A percentile compares a stretch with the other conserved stretches of the same genome.
phyloP scores from a whole-genome alignment of 2,329 filamentous ascomycete genomes.

The Westerdykella sp. region DNA sequence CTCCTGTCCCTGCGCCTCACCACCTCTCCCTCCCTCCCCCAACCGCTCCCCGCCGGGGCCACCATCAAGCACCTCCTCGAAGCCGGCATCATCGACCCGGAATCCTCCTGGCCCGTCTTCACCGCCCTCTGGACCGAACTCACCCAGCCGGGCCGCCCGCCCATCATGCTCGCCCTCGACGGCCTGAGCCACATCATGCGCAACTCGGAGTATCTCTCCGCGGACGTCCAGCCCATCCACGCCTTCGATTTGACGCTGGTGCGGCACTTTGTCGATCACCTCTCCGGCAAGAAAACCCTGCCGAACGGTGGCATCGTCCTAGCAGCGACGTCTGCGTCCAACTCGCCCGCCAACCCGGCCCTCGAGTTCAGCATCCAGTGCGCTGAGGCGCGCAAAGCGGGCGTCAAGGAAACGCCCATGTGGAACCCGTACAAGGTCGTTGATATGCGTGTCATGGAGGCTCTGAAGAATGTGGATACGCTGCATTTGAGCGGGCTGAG shows the following conservation, averaged over 20 bases:
- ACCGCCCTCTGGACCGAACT: conserved; percentile 77
- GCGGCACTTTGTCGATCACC: conserved; percentile 65
- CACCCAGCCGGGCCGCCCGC: conserved; percentile 50
- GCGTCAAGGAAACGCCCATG: conserved; percentile 29
- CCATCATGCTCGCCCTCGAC: conserved; percentile 71
- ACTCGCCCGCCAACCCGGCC: conserved; percentile 57
- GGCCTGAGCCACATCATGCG: conserved; percentile 77
- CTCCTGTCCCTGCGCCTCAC: no score
- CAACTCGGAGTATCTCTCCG: conserved; percentile 65
- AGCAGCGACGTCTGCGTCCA: conserved; percentile 67
- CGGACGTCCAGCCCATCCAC: conserved; percentile 69
- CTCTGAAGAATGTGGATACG: conserved; percentile 41
- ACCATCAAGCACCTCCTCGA: conserved; percentile 63
- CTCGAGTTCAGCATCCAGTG: conserved; percentile 61
- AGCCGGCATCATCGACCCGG: conserved; percentile 64
- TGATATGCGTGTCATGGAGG: conserved; percentile 49
- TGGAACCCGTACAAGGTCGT: conserved; percentile 49
- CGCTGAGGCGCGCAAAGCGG: conserved; percentile 40
- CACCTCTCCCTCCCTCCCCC: conserved; percentile 52
- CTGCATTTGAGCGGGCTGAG: conserved; percentile 61
- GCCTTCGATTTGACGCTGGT: conserved; percentile 76
- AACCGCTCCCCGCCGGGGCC: conserved; percentile 52
- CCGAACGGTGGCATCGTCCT: conserved; percentile 74
- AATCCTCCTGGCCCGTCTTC: conserved; percentile 75
- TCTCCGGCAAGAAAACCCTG: conserved; percentile 46